These are phyloP conservation scores for Kwoniella europaea DNA, from an alignment of 768 basidiomycete genomes.

Conservation along the genomic window DNA sequence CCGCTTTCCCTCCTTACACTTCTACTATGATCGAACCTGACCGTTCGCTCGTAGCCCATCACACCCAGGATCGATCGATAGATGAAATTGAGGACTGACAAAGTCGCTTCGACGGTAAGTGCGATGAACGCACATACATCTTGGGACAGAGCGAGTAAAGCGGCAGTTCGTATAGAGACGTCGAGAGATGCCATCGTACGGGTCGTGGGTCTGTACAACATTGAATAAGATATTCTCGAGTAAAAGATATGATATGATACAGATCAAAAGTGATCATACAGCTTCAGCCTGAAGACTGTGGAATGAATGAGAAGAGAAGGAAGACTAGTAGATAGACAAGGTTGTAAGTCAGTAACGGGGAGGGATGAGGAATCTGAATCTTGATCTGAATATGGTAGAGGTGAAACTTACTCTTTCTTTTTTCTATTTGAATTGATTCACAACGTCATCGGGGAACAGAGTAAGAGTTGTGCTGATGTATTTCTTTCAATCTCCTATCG, in stretches of 20 bases:
- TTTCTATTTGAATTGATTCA: background rate
- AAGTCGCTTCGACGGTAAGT: slow-evolving; percentile 37
- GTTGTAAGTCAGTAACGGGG: too few species aligned
- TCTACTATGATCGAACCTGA: background rate
- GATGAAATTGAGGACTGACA: slow-evolving; percentile 28
- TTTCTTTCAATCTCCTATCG: too few species aligned
- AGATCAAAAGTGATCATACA: too few species aligned
- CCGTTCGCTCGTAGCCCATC: slow-evolving; percentile 18
- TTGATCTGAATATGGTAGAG: too few species aligned
- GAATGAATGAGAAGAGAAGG: too few species aligned
- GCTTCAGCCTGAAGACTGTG: too few species aligned
- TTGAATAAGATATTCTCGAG: background rate
- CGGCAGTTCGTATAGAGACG: slow-evolving; percentile 15
- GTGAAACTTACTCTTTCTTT: too few species aligned
- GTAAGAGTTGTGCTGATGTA: background rate
- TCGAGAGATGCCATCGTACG: background rate
- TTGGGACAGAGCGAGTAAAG: slow-evolving; percentile 35
- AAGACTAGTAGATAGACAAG: too few species aligned
- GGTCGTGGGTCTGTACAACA: background rate
- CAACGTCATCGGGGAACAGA: background rate
- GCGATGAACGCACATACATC: slow-evolving; percentile 44
- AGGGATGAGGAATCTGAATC: too few species aligned
- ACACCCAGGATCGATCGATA: slow-evolving; percentile 17
- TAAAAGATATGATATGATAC: too few species aligned
- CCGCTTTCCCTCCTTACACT: slow-evolving; percentile 26